Evolutionary conservation across 352 stramenopile species (phyloP).

Genomic region (Phytophthora quininea): DNA sequence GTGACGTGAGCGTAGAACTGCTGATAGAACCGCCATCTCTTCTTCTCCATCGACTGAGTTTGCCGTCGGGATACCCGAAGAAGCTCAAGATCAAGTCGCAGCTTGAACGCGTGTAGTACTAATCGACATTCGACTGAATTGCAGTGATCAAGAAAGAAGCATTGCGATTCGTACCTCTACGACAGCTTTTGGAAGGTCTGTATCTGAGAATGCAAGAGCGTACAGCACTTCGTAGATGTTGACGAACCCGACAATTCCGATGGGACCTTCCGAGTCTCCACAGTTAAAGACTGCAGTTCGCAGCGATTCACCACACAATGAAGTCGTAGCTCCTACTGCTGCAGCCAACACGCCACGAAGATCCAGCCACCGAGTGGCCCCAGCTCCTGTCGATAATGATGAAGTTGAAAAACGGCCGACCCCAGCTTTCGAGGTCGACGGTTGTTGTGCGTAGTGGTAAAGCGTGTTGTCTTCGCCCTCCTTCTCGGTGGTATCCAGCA

Average conservation of each 20-base stretch:
- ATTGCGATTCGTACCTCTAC: conserved; percentile 13
- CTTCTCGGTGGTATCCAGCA: conserved; percentile 69
- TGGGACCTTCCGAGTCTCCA: conserved; percentile 1
- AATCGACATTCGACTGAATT: background rate
- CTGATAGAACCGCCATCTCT: conserved; percentile 21
- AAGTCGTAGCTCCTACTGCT: conserved; percentile 27
- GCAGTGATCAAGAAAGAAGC: too few species aligned
- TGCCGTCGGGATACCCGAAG: conserved; percentile 53
- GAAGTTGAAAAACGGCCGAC: conserved; percentile 19
- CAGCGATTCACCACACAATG: conserved; percentile 56
- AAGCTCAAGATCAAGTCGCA: conserved; percentile 60
- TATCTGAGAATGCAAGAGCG: conserved; percentile 45
- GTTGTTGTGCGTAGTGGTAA: conserved; percentile 39
- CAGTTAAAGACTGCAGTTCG: conserved; percentile 39
- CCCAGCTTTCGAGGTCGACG: background rate
- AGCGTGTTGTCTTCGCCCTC: conserved; percentile 76
- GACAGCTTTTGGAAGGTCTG: conserved; percentile 12
- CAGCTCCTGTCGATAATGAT: background rate
- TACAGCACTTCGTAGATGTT: conserved; percentile 64
- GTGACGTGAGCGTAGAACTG: conserved; percentile 12
- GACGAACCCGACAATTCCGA: conserved; percentile 46
- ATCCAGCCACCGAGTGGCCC: conserved; percentile 37
- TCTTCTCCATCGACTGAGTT: conserved; percentile 33
- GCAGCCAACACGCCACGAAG: conserved; percentile 46
- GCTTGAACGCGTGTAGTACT: conserved; percentile 52